Evolutionary conservation across 2,329 filamentous ascomycete species (phyloP).

Genomic region (Hymenoscyphus fructigenus): DNA sequence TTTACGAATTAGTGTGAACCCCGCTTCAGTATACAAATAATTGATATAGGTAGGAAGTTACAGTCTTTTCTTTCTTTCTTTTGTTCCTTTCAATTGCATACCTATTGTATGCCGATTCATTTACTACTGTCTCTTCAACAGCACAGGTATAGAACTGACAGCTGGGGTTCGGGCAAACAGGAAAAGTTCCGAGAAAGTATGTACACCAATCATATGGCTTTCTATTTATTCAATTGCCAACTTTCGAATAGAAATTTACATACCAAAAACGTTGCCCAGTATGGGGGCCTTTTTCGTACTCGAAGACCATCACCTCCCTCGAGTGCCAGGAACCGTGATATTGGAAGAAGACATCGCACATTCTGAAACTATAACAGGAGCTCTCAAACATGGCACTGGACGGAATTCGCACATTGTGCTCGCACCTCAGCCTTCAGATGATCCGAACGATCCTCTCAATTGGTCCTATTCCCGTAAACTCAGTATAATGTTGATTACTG

Average conservation of each 20-base stretch:
- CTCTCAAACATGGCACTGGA: constrained; percentile 26
- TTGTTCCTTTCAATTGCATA: not conserved
- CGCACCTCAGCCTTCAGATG: constrained; percentile 46
- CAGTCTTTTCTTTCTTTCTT: not conserved
- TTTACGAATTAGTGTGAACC: not conserved
- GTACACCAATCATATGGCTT: not conserved
- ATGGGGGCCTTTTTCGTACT: constrained; percentile 21
- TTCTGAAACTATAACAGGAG: constrained; percentile 19
- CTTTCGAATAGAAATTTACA: not conserved
- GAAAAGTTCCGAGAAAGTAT: not conserved
- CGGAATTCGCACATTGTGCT: constrained; percentile 22
- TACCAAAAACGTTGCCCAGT: not conserved
- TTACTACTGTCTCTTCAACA: not conserved
- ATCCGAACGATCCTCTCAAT: constrained; percentile 50
- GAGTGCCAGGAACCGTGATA: constrained; percentile 24
- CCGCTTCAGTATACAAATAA: not conserved
- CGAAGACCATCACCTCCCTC: constrained; percentile 20
- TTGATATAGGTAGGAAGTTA: not conserved
- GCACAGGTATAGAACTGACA: not conserved
- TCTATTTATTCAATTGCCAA: not conserved
- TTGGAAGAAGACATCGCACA: constrained; percentile 24
- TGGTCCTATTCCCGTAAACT: constrained; percentile 42
- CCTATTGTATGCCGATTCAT: not conserved
- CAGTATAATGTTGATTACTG: constrained; percentile 41
- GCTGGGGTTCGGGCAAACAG: not conserved